Conservation (phyloP, 352 stramenopile species). For the Pythium monospermum region DNA sequence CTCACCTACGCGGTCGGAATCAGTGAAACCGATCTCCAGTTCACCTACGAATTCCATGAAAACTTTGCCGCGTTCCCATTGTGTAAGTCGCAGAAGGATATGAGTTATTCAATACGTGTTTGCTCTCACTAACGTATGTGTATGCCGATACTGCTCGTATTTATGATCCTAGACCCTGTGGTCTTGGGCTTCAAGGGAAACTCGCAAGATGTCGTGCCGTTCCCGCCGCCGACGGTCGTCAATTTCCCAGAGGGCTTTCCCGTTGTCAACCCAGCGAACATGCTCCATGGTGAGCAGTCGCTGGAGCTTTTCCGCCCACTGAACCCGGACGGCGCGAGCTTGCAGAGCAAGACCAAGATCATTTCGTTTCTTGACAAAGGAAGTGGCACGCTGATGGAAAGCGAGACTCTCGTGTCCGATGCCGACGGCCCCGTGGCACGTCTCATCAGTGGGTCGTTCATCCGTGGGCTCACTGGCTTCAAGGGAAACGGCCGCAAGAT, state of each 20-base stretch:
- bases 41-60: slow-evolving; percentile 86
- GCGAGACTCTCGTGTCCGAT: slow-evolving; percentile 76
- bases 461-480: slow-evolving; percentile 75
- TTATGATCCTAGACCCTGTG: slow-evolving; percentile 50
- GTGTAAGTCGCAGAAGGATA: too few relatives aligned
- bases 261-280: slow-evolving; percentile 74
- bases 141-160: too few relatives aligned
- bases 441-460: slow-evolving; percentile 78
- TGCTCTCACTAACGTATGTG: too few relatives aligned
- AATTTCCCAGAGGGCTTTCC: slow-evolving; percentile 63
- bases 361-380: slow-evolving; percentile 84
- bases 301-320: slow-evolving; percentile 76
- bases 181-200: slow-evolving; percentile 85
- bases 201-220: slow-evolving; percentile 83
- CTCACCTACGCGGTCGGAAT: slow-evolving; percentile 87
- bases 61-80: slow-evolving; percentile 86
- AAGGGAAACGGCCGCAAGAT: slow-evolving; percentile 59
- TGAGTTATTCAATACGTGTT: too few relatives aligned
- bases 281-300: slow-evolving; percentile 83
- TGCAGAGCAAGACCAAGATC: slow-evolving; percentile 60
- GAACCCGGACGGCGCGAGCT: slow-evolving; percentile 41
- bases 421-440: slow-evolving; percentile 53
- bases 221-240: slow-evolving; percentile 68
- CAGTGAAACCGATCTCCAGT: slow-evolving; percentile 79
- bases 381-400: slow-evolving; percentile 80